Evolutionary conservation across 768 basidiomycete species (phyloP).

Genomic region (Amanita thiersii): DNA sequence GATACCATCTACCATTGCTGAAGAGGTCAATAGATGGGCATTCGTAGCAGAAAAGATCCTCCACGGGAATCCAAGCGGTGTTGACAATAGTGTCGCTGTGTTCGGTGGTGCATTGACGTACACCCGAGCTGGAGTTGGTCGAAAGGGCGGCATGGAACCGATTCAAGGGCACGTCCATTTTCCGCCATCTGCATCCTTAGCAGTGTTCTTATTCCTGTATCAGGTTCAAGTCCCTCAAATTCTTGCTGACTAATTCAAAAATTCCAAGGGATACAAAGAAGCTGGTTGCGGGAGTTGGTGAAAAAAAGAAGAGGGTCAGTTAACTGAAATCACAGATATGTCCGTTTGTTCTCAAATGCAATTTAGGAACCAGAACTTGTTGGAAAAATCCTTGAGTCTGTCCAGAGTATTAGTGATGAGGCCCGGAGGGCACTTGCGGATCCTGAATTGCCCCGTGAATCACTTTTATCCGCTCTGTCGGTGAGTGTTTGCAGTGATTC

Average conservation of each 20-base stretch:
- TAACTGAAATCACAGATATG: slow-evolving; percentile 2
- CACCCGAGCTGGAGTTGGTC: slow-evolving; percentile 71
- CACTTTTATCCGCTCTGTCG: slow-evolving; percentile 59
- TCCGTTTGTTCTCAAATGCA: slow-evolving; percentile 7
- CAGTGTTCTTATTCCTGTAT: slow-evolving; percentile 10
- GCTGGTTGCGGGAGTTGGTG: slow-evolving; percentile 83
- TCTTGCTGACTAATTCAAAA: slow-evolving; percentile 89
- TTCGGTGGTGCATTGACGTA: slow-evolving; percentile 92
- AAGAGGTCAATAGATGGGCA: slow-evolving; percentile 87
- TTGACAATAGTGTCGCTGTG: slow-evolving; percentile 92
- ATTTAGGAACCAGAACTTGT: slow-evolving; percentile 80
- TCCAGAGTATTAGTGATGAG: slow-evolving; percentile 81
- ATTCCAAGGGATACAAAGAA: slow-evolving; percentile 92
- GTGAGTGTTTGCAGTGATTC: slow-evolving; percentile 35
- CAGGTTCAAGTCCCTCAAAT: slow-evolving; percentile 86
- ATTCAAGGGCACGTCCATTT: slow-evolving; percentile 68
- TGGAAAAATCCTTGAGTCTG: slow-evolving; percentile 65
- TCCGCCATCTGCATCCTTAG: slow-evolving; percentile 10
- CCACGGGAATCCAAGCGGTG: slow-evolving; percentile 95
- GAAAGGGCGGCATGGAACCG: slow-evolving; percentile 73
- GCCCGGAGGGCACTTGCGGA: slow-evolving; percentile 70
- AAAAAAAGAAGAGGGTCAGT: slow-evolving; percentile 55
- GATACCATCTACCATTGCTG: slow-evolving; percentile 54
- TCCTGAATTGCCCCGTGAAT: slow-evolving; percentile 57
- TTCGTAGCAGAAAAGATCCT: slow-evolving; percentile 94